phyloP scores from a whole-genome alignment of 108 stramenopile genomes.

The Mediolabrus comicus region DNA sequence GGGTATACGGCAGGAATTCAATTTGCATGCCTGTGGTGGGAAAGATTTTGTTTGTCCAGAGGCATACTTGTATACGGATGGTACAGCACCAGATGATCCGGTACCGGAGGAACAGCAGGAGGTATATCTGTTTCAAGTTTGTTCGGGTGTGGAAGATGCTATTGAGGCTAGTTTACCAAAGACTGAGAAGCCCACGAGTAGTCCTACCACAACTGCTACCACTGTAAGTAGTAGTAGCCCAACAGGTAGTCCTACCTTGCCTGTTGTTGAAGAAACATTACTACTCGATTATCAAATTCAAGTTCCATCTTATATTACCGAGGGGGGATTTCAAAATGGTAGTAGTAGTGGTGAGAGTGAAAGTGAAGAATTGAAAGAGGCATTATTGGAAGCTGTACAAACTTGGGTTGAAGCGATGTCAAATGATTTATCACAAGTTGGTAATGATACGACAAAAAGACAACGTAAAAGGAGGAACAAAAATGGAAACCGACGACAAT shows the following conservation, averaged over 20 bases:
- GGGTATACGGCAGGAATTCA: conserved; percentile 16
- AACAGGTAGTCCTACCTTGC: neutral
- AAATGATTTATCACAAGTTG: neutral
- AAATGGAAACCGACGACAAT: neutral
- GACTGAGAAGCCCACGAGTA: neutral
- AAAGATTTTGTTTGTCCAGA: conserved; percentile 8
- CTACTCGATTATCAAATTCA: neutral
- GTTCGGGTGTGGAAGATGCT: conserved; percentile 15
- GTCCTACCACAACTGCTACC: neutral
- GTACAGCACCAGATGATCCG: neutral
- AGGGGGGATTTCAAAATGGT: neutral
- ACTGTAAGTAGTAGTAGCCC: neutral
- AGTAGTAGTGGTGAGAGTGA: neutral
- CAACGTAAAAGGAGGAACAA: neutral
- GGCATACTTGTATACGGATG: conserved; percentile 22
- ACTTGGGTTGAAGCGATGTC: neutral
- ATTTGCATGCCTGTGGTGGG: conserved; percentile 29
- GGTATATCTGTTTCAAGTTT: conserved; percentile 31
- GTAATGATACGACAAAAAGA: neutral
- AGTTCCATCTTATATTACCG: neutral
- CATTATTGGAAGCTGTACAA: neutral
- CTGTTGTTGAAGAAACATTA: neutral
- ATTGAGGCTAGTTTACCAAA: conserved; percentile 4
- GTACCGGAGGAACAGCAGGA: conserved; percentile 13
- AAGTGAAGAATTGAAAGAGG: neutral